Conservation (phyloP, 2,329 filamentous ascomycete genomes). For the Dactylella cylindrospora region DNA sequence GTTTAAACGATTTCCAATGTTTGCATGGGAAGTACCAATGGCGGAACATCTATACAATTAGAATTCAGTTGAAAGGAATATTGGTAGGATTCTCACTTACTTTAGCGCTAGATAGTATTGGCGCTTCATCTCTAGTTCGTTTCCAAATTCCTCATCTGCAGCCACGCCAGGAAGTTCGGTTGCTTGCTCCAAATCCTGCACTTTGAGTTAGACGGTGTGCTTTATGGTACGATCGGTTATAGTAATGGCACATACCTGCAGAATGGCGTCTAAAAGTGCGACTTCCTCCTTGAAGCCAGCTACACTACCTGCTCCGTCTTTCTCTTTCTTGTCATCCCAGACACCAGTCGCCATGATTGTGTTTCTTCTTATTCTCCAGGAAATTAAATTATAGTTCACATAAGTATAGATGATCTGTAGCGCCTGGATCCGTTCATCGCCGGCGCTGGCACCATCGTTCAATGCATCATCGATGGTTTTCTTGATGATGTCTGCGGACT, state of each 20-base stretch:
- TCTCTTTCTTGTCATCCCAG: slow-evolving; percentile 53
- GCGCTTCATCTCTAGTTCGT: slow-evolving; percentile 74
- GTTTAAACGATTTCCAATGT: slow-evolving; percentile 71
- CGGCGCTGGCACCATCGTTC: slow-evolving; percentile 74
- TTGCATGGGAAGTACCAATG: slow-evolving; percentile 78
- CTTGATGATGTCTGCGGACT: slow-evolving; percentile 90
- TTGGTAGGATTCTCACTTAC: slow-evolving; percentile 53
- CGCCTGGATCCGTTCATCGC: slow-evolving; percentile 85
- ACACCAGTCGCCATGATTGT: slow-evolving; percentile 70
- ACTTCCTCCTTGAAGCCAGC: slow-evolving; percentile 69
- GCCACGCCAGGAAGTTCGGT: slow-evolving; percentile 87
- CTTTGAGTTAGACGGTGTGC: slow-evolving; percentile 30
- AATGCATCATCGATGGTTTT: slow-evolving; percentile 81
- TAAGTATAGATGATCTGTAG: slow-evolving; percentile 89
- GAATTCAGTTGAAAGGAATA: slow-evolving; percentile 4
- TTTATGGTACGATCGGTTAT: not conserved
- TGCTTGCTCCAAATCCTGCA: slow-evolving; percentile 88
- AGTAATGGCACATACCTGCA: slow-evolving; percentile 44
- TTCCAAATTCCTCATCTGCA: slow-evolving; percentile 73
- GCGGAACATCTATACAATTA: slow-evolving; percentile 69
- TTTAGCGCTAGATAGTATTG: slow-evolving; percentile 87
- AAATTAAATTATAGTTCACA: slow-evolving; percentile 90
- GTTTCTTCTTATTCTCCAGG: slow-evolving; percentile 92
- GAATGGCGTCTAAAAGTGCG: slow-evolving; percentile 81
- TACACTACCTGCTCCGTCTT: slow-evolving; percentile 61